Conservation (phyloP, 768 basidiomycete genomes). For the Tulasnella sp. region DNA sequence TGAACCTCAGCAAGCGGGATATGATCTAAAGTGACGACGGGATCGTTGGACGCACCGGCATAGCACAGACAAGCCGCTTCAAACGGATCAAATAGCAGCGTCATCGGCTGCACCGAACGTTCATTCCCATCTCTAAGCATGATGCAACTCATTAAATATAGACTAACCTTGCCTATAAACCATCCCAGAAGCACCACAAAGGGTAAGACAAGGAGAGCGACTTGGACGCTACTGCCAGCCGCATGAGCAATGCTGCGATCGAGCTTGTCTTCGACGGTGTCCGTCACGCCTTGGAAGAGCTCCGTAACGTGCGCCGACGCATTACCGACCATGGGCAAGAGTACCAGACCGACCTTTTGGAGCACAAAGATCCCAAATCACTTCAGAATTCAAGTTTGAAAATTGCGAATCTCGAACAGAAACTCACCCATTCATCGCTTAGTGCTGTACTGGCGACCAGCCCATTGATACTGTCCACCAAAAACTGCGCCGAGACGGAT, state of each 20-base stretch:
- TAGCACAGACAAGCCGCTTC: conserved; percentile 50
- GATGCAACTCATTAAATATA: not conserved
- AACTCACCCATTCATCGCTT: conserved; percentile 48
- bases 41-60: conserved; percentile 15
- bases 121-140: not conserved
- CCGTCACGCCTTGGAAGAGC: conserved; percentile 61
- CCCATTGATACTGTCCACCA: conserved; percentile 75
- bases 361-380: not conserved
- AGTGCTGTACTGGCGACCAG: conserved; percentile 39
- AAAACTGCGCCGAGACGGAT: conserved; percentile 48
- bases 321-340: conserved; percentile 91
- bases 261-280: conserved; percentile 56
- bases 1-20: not conserved
- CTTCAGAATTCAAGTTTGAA: no score
- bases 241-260: conserved; percentile 76
- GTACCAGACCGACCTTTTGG: conserved; percentile 57
- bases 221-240: conserved; percentile 51
- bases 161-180: conserved; percentile 25
- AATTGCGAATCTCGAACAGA: no score
- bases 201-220: conserved; percentile 76
- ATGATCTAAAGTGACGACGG: conserved; percentile 9
- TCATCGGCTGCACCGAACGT: conserved; percentile 40
- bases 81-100: conserved; percentile 83
- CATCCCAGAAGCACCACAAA: conserved; percentile 30
- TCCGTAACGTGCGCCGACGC: conserved; percentile 67